These are phyloP conservation scores for Gymnopilus dilepis DNA, from an alignment of 768 basidiomycete species.

Conservation along the genomic window DNA sequence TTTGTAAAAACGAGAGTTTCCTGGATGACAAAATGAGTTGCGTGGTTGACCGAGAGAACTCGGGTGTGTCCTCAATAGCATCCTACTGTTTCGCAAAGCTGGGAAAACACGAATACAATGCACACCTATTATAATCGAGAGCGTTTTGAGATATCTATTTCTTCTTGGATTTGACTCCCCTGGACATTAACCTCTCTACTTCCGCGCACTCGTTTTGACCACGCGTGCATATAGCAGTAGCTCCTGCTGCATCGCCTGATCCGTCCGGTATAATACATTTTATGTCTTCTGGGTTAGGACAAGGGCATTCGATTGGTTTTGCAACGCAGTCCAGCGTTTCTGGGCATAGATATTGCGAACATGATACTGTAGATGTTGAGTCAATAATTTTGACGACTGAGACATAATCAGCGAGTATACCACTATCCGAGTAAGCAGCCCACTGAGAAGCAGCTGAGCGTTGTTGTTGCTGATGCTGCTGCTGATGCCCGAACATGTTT, in stretches of 20 bases:
- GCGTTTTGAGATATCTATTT: conserved; percentile 22
- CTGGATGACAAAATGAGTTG: too few relatives aligned
- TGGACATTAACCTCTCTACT: conserved; percentile 59
- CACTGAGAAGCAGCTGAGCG: conserved; percentile 64
- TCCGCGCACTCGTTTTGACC: conserved; percentile 66
- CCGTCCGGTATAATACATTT: conserved; percentile 77
- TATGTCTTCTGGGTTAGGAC: conserved; percentile 76
- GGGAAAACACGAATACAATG: too few relatives aligned
- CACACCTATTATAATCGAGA: background rate
- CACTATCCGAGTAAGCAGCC: conserved; percentile 66
- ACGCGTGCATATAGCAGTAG: conserved; percentile 73
- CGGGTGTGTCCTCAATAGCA: too few relatives aligned
- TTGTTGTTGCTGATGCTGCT: conserved; percentile 65
- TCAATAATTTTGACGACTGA: background rate
- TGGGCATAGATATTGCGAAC: conserved; percentile 79
- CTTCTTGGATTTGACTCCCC: conserved; percentile 38
- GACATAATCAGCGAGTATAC: conserved; percentile 37
- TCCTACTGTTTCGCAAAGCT: too few relatives aligned
- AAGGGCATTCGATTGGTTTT: conserved; percentile 72
- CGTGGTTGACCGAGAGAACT: too few relatives aligned
- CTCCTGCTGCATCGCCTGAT: conserved; percentile 49
- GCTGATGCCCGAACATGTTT: conserved; percentile 69
- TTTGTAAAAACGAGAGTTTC: too few relatives aligned
- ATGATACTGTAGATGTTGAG: conserved; percentile 54
- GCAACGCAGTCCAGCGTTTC: conserved; percentile 72